Percentiles rank a stretch among this genome's conserved stretches.
Conservation (phyloP, 768 basidiomycete species). For the Termitomyces sp. region DNA sequence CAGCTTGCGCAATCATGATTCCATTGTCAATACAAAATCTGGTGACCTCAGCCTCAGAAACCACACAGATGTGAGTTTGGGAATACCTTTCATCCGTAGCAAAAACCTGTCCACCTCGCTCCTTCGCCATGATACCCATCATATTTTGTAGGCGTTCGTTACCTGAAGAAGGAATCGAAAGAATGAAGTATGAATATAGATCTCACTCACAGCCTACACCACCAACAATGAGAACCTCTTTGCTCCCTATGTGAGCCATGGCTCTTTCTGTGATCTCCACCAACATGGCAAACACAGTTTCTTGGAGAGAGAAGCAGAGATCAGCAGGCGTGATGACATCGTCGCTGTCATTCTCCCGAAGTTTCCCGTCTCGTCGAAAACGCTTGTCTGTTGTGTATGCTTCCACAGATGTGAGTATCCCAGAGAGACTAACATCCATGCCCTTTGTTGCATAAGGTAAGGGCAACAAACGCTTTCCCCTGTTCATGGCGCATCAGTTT, state of each 20-base stretch:
- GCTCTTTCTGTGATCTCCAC: constrained; percentile 99
- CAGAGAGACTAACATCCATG: constrained; percentile 97
- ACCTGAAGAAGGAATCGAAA: constrained; percentile 40
- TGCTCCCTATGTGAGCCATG: constrained; percentile 98
- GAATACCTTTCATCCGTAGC: constrained; percentile 91
- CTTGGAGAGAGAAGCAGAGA: constrained; percentile 94
- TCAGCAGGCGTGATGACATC: constrained; percentile 93
- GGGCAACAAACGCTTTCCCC: constrained; percentile 78
- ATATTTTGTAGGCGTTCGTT: constrained; percentile 94
- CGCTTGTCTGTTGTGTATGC: constrained; percentile 84
- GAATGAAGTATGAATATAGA: not conserved
- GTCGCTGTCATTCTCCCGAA: constrained; percentile 38
- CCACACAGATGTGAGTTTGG: not conserved
- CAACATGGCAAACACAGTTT: constrained; percentile 96
- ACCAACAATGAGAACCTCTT: constrained; percentile 94
- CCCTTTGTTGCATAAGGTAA: constrained; percentile 97
- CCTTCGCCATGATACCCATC: constrained; percentile 97
- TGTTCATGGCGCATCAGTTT: constrained; percentile 24
- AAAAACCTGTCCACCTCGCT: constrained; percentile 85
- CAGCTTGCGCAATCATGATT: constrained; percentile 99
- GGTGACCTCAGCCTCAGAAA: not conserved
- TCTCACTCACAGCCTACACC: constrained; percentile 93
- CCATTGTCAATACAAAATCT: constrained; percentile 99
- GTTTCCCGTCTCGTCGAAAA: constrained; percentile 50
- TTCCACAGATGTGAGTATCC: constrained; percentile 85